Base-by-base conservation (phyloP, 2,329 filamentous ascomycete species). In the Phyllosticta citrichinensis region DNA sequence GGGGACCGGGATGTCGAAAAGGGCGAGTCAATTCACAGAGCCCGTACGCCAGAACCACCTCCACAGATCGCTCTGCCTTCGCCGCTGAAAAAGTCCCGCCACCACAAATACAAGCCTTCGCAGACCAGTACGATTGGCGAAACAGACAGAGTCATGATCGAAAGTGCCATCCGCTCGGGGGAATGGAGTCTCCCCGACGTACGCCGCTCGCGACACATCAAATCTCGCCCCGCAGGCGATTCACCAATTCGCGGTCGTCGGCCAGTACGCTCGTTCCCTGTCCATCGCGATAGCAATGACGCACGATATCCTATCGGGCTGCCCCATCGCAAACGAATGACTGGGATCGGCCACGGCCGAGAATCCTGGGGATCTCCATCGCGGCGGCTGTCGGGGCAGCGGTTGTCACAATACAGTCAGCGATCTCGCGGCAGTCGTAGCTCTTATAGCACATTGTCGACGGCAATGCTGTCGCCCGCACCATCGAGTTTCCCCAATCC, bases 1-100 rank as follows among this genome's bases (percentile, higher is more conserved):
- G 64, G 67, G 25, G 63, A 70, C 24, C 65, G 67, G 57, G 73
- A 78, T 62, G 65, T 77, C 0, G 75, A 77, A 62, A 76, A 76
- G 51, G 69, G 68, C 3, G 68, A 70, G 56, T 65, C 63, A 0
- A 54, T 57, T 6, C 22, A 63, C 22, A 63, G 66, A 53, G 40
- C 40, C 6, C 65, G 60, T 19, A 66, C 67, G 12, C 66, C 65
- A 5, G 71, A 76, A n/a, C 66, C 67, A n/a, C 70, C 74, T 35
- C 76, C 76, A 30, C 74, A 73, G 55, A 59, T 62, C 11, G 40
- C 30, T 17, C 14, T 27, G 19, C 55, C 60, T 25, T 62, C 60
- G 12, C 55, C 60, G 11, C 24, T 62, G n/a, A 62, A 58, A 33
- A 55, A 51, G 35, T 55, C 60, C 1, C 35, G 58, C 14, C 40